A percentile compares a stretch with the other conserved stretches of the same genome.
These are phyloP conservation scores for Quercus aquifolioides DNA, from an alignment of 306 rosid species.

Conservation along the genomic window DNA sequence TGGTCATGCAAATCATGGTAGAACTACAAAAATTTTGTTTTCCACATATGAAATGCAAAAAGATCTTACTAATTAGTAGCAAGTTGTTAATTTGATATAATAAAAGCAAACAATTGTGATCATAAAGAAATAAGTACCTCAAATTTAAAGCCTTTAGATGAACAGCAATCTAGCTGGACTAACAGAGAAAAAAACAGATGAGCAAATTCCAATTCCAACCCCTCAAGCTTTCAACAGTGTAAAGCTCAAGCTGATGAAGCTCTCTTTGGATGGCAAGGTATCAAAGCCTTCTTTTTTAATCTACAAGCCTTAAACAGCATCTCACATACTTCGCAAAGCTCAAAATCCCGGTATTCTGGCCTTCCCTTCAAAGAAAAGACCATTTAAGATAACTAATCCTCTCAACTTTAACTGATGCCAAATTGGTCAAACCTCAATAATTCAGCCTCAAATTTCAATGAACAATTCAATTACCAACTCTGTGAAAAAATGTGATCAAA, in stretches of 20 bases:
- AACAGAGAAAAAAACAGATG: slow-evolving; percentile 21
- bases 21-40: slow-evolving; percentile 8
- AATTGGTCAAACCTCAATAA: slow-evolving; percentile 30
- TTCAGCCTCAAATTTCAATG: slow-evolving; percentile 24
- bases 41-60: slow-evolving; percentile 10
- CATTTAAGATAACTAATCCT: slow-evolving; percentile 19
- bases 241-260: slow-evolving; percentile 38
- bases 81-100: slow-evolving; percentile 1
- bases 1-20: slow-evolving; percentile 15
- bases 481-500: slow-evolving; percentile 26
- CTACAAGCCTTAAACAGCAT: slow-evolving; percentile 26
- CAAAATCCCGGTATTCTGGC: slow-evolving; percentile 24
- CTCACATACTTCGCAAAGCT: slow-evolving; percentile 35
- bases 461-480: slow-evolving; percentile 19
- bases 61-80: slow-evolving; percentile 8
- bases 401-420: slow-evolving; percentile 25
- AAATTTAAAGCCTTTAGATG: slow-evolving; percentile 19
- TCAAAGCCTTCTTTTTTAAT: slow-evolving; percentile 41
- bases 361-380: slow-evolving; percentile 30
- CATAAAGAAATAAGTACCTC: slow-evolving; percentile 31
- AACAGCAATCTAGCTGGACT: slow-evolving; percentile 32
- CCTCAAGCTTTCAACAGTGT: slow-evolving; percentile 40
- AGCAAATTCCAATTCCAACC: slow-evolving; percentile 38
- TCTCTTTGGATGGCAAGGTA: slow-evolving; percentile 68
- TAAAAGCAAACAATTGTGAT: slow-evolving; percentile 6